Base-by-base conservation (phyloP, 306 rosid genomes). In the Vigna nakashimae region DNA sequence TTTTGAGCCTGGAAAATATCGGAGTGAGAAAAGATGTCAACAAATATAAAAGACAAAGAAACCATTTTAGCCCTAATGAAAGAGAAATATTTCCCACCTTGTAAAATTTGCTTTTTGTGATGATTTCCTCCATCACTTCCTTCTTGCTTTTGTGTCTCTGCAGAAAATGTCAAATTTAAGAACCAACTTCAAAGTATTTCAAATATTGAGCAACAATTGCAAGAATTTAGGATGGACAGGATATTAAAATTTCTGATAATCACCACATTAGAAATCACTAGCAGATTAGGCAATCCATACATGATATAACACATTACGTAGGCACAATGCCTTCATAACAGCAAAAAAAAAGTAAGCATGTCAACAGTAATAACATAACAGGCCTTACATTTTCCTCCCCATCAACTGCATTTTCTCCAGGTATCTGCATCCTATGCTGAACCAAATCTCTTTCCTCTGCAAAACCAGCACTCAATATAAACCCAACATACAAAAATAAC, bases 61-160 rank as follows among this genome's bases (percentile, higher is more conserved):
- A 73, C 48, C 15, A 77, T 20, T 65, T 55, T 14, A 62, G 18
- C 56, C 71, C 36, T 10, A 28, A 56, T 52, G 6, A 68, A 78
- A 74, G 57, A 74, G 52, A 65, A 72, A 78, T 46, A 64, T 60
- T 11, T 7, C 81, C 46, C 55, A 95, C 99, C 97, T 86, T 95
- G 77, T 80, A 86, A 86, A 65, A 82, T 72, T 95, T 95, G 92
- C 96, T 90, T 79, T 92, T 95, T n/a, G 82, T 72, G 20, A 95
- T 91, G 55, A 95, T 73, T 84, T 92, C 99, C 28, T 83, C 88
- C 93, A 88, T 88, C 76, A 91, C 94, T 84, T 95, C 98, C 88
- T 88, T 91, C 87, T 91, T 89, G 87, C 80, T 92, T 88, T 95
- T 95, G 83, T 71, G 91, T 73, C 75, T 91, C 97, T 95, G 94